phyloP scores from a whole-genome alignment of 495 filamentous ascomycete species.

The Hypoxylon trugodes region DNA sequence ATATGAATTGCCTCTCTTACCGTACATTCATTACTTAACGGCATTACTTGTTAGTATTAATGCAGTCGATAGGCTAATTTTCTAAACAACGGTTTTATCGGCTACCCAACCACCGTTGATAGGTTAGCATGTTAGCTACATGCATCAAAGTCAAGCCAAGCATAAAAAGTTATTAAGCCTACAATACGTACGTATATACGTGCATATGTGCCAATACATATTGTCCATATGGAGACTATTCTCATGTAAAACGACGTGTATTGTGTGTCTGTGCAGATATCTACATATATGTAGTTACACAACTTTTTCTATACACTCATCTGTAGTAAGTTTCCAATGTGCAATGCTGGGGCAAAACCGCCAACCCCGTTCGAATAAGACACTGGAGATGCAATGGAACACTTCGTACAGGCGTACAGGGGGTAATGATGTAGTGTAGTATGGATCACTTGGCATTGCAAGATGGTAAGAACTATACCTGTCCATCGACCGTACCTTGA shows the following conservation, averaged over 20 bases:
- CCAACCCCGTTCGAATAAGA: slow-evolving; percentile 22
- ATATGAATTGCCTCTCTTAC: slow-evolving; percentile 17
- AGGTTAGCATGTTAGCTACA: too few species aligned
- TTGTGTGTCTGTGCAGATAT: background rate
- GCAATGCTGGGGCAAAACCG: slow-evolving; percentile 21
- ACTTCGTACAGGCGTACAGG: slow-evolving; percentile 16
- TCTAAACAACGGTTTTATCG: slow-evolving; percentile 16
- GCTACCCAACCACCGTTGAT: slow-evolving; percentile 9
- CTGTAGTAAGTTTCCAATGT: slow-evolving; percentile 33
- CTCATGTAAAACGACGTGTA: background rate
- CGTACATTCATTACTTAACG: slow-evolving; percentile 15
- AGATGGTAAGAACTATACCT: slow-evolving; percentile 22
- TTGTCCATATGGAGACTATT: background rate
- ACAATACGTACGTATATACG: slow-evolving; percentile 1
- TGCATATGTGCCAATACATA: background rate
- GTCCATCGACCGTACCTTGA: slow-evolving; percentile 25
- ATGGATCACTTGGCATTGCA: slow-evolving; percentile 36
- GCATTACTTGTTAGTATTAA: slow-evolving; percentile 15
- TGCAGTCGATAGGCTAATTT: slow-evolving; percentile 30
- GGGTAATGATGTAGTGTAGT: slow-evolving; percentile 38
- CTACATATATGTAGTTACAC: slow-evolving; percentile 3
- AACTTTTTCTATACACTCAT: slow-evolving; percentile 3
- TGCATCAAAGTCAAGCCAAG: too few species aligned
- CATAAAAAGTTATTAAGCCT: slow-evolving; percentile 6
- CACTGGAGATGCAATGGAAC: slow-evolving; percentile 36